Conservation (phyloP, 139 green algal species). For the Gonium pectorale region DNA sequence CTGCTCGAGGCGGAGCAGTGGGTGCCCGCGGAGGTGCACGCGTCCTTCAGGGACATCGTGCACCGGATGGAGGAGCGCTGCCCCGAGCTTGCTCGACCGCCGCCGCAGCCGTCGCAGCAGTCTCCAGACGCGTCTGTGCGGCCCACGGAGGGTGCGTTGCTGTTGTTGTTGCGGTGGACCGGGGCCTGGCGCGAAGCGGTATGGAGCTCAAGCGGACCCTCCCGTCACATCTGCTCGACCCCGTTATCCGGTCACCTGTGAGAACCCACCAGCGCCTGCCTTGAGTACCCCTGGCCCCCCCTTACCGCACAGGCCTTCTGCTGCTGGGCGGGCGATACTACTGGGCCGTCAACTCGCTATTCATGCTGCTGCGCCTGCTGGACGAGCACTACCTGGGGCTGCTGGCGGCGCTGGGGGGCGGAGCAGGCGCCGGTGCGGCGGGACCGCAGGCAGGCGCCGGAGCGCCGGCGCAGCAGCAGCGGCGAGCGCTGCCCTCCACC, state of each 20-base stretch:
- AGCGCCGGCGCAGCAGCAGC: background rate
- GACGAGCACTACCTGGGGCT: conserved; percentile 62
- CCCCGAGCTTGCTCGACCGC: background rate
- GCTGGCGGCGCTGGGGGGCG: conserved; percentile 10
- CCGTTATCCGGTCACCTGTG: too few relatives aligned
- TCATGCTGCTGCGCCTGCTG: conserved; percentile 78
- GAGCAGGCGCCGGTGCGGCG: background rate
- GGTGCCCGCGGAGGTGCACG: conserved; percentile 66
- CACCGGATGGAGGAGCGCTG: conserved; percentile 54
- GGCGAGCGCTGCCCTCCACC: background rate
- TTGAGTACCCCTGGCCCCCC: too few relatives aligned
- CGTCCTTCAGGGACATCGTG: conserved; percentile 69
- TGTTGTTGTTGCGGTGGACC: too few relatives aligned
- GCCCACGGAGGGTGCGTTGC: too few relatives aligned
- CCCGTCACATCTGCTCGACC: too few relatives aligned
- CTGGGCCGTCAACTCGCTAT: conserved; percentile 71
- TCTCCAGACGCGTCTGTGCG: too few relatives aligned
- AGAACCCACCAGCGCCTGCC: too few relatives aligned
- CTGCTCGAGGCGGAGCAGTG: conserved; percentile 80
- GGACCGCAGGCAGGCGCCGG: background rate
- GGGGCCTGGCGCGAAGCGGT: too few relatives aligned
- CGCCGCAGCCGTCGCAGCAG: too few relatives aligned
- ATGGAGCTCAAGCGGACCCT: too few relatives aligned
- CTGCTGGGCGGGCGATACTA: conserved; percentile 58
- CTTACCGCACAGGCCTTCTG: conserved; percentile 30